Evolutionary conservation across 768 basidiomycete species (phyloP), one percentile per base, ranked within the genome.

Genomic region (Scleroderma citrinum): DNA sequence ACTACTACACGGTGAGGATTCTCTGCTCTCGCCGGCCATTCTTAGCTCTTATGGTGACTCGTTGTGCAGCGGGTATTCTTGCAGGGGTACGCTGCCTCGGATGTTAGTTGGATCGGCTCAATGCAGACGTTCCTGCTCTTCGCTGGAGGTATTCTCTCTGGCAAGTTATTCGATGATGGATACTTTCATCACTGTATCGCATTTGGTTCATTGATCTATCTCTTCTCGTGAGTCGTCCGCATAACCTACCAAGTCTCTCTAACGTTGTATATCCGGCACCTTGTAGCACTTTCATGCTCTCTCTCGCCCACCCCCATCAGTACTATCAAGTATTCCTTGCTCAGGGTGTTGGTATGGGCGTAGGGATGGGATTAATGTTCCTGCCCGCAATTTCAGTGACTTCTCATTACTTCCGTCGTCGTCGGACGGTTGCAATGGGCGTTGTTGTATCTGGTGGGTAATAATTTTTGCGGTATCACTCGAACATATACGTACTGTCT

Each of bases 351-450:
- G 79, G 76, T 0, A 74, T 76, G 68, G 81, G 81, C 0, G 59
- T 80, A 16, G 78, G 79, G 19, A 73, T 76, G 66, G 80, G 80
- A 1, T 53, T 81, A 31, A 68, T 80, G 54, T 81, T 80, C 57
- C 53, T 81, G 2, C 81, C 81, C 0, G 69, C 74, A 7, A 57
- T 80, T 21, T 71, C 75, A 13, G 67, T 80, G n/a, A 68, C 75
- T 7, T 73, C 77, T 3, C 81, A 82, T 50, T 76, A 77, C 59
- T 83, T 75, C 65, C 59, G 60, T 13, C 52, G 52, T 5, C 56
- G 61, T 14, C 58, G 71, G 7, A 65, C 65, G 2, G 56, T 70
- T 19, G 74, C 70, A 0, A 80, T 79, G 71, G 82, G 82, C 17
- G 50, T 79, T 23, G 74, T 80, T 32, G 68, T 79, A 12, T 65